Evolutionary conservation across 1,284 basidiomycete species (phyloP).

Genomic region (Singerocomus rubriflavus): DNA sequence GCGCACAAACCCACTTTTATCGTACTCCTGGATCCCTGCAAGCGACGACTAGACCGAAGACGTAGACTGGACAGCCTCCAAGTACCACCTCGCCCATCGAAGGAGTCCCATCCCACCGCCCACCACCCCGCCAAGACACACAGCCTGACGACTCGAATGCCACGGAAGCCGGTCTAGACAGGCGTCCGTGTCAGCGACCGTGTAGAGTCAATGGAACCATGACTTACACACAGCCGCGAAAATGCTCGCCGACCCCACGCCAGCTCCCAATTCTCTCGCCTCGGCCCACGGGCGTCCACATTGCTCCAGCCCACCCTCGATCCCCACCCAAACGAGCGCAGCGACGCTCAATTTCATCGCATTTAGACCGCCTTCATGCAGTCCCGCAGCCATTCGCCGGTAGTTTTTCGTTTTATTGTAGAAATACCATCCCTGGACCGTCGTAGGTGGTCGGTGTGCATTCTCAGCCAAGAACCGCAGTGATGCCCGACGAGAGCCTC

Average conservation of each 20-base stretch:
- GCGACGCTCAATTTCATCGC: constrained; percentile 54
- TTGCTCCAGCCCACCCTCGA: constrained; percentile 59
- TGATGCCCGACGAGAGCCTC: constrained; percentile 63
- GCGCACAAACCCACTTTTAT: constrained; percentile 3
- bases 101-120: constrained; percentile 54
- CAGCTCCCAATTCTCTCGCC: constrained; percentile 59
- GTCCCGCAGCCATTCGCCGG: constrained; percentile 68
- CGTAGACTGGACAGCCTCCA: constrained; percentile 28
- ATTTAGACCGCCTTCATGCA: constrained; percentile 62
- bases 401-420: constrained; percentile 94
- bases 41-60: background rate
- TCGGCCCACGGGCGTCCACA: constrained; percentile 46
- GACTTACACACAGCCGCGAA: constrained; percentile 64
- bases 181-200: too few species aligned
- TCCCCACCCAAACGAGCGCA: constrained; percentile 60
- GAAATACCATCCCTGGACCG: constrained; percentile 85
- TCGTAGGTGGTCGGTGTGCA: constrained; percentile 75
- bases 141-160: constrained; percentile 46
- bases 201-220: too few species aligned
- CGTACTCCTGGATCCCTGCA: background rate
- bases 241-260: constrained; percentile 56
- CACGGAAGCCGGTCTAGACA: constrained; percentile 57
- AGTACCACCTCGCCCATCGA: constrained; percentile 42
- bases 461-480: constrained; percentile 60
- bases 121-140: constrained; percentile 50